Conservation (phyloP, 768 basidiomycete genomes). For the Phanerodontia chrysosporium region DNA sequence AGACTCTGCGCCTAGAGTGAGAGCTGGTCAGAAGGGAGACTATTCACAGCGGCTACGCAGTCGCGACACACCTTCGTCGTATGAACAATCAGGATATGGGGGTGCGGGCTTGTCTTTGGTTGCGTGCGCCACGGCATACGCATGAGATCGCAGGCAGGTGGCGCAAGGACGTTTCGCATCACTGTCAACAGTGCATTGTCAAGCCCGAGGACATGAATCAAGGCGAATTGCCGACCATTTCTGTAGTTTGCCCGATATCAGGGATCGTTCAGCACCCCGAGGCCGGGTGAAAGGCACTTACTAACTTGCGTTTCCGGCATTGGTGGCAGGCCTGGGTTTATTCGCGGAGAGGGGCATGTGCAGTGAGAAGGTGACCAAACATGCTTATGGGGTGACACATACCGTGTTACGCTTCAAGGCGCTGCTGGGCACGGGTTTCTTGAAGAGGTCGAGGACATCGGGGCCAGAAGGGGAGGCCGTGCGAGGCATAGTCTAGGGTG, state of each 20-base stretch:
- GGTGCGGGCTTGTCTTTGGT: constrained; percentile 2
- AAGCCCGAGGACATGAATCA: neutral
- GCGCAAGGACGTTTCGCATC: constrained; percentile 15
- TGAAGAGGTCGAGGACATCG: constrained; percentile 6
- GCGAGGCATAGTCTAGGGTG: neutral
- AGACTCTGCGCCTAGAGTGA: neutral
- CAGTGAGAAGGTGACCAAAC: neutral
- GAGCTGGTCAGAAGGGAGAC: no score
- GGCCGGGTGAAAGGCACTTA: neutral
- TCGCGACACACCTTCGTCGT: constrained; percentile 14
- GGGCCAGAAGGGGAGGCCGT: neutral
- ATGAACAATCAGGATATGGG: constrained; percentile 11
- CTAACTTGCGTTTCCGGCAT: constrained; percentile 15
- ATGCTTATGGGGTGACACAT: constrained; percentile 4
- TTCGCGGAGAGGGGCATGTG: neutral
- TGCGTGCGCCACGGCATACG: constrained; percentile 12
- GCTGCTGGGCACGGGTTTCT: constrained; percentile 14
- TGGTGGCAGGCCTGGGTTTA: constrained; percentile 16
- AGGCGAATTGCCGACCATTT: constrained; percentile 11
- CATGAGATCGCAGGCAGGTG: constrained; percentile 14
- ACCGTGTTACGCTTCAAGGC: constrained; percentile 31
- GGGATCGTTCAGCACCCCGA: neutral
- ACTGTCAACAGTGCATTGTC: neutral
- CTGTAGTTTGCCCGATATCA: neutral
- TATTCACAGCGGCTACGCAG: no score